Evolutionary conservation across 2,329 filamentous ascomycete species (phyloP).

Genomic region (Mariannaea sp.): DNA sequence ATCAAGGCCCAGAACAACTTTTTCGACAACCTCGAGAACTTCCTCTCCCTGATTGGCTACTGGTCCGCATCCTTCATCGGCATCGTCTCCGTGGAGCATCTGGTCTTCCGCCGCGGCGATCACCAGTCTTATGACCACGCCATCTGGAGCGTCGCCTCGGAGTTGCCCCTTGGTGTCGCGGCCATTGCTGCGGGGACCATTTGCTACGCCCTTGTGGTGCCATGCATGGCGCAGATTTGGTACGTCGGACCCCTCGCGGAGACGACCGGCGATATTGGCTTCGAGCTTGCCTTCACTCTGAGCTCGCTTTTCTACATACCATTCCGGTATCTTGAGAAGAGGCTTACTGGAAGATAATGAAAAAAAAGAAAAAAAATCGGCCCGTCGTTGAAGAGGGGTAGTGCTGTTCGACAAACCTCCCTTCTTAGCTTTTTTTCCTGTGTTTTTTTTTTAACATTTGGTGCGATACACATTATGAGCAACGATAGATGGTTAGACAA

Average conservation of each 20-base stretch:
- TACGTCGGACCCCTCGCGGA: slow-evolving; percentile 64
- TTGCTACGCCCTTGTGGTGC: slow-evolving; percentile 59
- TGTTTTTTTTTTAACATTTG: not conserved
- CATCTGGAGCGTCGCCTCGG: slow-evolving; percentile 52
- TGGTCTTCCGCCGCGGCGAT: slow-evolving; percentile 53
- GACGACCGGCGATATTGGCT: slow-evolving; percentile 67
- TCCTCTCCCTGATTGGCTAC: slow-evolving; percentile 62
- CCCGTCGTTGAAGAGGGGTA: no score
- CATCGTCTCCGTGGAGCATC: slow-evolving; percentile 54
- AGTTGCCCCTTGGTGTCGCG: slow-evolving; percentile 53
- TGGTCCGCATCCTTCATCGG: slow-evolving; percentile 61
- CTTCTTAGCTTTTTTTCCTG: no score
- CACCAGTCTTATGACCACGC: slow-evolving; percentile 52
- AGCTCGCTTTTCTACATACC: slow-evolving; percentile 54
- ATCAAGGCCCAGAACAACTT: slow-evolving; percentile 61
- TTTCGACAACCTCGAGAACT: slow-evolving; percentile 62
- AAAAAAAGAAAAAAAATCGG: not conserved
- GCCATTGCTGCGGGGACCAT: slow-evolving; percentile 52
- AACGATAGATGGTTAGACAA: slow-evolving; percentile 7
- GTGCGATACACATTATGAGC: slow-evolving; percentile 3
- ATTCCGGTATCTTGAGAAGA: slow-evolving; percentile 52
- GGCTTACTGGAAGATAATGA: slow-evolving; percentile 34
- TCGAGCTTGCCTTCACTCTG: slow-evolving; percentile 64
- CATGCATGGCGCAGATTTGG: slow-evolving; percentile 65
- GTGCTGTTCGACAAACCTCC: no score